phyloP scores from a whole-genome alignment of 2,329 filamentous ascomycete species.

The Aspergillus jensenii region DNA sequence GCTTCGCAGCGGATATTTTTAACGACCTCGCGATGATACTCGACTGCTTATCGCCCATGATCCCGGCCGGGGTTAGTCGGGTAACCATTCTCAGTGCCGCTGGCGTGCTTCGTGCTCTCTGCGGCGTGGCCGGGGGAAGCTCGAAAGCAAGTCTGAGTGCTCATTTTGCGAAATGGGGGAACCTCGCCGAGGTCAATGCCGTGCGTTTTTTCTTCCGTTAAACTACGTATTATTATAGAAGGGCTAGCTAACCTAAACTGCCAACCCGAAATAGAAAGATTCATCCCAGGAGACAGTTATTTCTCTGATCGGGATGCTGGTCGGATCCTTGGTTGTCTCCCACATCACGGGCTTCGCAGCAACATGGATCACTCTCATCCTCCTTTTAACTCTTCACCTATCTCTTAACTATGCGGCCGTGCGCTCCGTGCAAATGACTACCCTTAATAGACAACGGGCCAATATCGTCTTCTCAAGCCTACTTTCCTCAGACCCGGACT shows the following conservation, averaged over 20 bases:
- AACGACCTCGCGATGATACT: conserved; percentile 84
- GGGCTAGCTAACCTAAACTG: conserved; percentile 1
- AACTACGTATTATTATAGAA: background rate
- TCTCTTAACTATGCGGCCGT: conserved; percentile 86
- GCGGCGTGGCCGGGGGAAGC: conserved; percentile 85
- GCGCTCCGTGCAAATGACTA: conserved; percentile 76
- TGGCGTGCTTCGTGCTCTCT: conserved; percentile 67
- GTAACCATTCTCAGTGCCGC: conserved; percentile 60
- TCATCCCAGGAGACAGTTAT: conserved; percentile 94
- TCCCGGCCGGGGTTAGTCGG: conserved; percentile 57
- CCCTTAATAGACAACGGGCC: conserved; percentile 81
- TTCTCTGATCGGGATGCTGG: conserved; percentile 80
- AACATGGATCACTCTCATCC: conserved; percentile 72
- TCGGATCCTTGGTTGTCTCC: conserved; percentile 78
- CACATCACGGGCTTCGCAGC: conserved; percentile 67
- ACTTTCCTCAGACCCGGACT: conserved; percentile 35
- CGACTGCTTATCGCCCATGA: conserved; percentile 76
- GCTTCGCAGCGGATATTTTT: conserved; percentile 82
- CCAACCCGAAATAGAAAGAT: conserved; percentile 60
- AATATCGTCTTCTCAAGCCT: conserved; percentile 70
- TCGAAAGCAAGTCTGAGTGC: conserved; percentile 88
- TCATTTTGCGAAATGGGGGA: conserved; percentile 85
- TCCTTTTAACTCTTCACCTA: conserved; percentile 74
- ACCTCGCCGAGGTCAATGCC: conserved; percentile 89
- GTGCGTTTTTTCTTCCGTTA: conserved; percentile 34